Conservation (phyloP, 805 yeast genomes). For the Teunomyces atbi region DNA sequence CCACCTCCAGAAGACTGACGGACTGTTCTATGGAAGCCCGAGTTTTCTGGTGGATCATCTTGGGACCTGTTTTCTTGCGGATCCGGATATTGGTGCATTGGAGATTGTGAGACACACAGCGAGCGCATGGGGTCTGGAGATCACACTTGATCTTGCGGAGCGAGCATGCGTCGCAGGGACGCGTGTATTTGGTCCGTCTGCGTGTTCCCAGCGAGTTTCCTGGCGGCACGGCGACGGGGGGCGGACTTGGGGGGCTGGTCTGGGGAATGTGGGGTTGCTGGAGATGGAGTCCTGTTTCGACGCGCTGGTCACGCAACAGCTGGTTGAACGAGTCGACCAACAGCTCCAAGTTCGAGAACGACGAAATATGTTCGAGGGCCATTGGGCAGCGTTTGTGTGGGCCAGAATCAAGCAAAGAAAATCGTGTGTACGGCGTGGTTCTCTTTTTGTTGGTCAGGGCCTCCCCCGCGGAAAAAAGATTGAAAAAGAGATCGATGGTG, state of each 20-base stretch:
- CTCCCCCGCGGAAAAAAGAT: too few species aligned
- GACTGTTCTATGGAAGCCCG: constrained; percentile 11
- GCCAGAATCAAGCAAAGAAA: too few species aligned
- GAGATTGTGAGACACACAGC: constrained; percentile 29
- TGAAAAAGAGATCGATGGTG: too few species aligned
- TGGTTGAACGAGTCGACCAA: constrained; percentile 1
- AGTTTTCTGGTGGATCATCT: constrained; percentile 18
- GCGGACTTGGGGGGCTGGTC: not conserved
- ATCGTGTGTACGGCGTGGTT: too few species aligned
- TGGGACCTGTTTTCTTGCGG: constrained; percentile 39
- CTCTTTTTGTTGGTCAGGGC: too few species aligned
- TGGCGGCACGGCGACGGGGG: not conserved
- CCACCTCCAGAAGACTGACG: constrained; percentile 7
- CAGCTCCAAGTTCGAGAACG: constrained; percentile 3
- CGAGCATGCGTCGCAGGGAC: constrained; percentile 44
- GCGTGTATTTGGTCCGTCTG: constrained; percentile 14
- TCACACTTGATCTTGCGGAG: constrained; percentile 37
- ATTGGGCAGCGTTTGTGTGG: constrained; percentile 22
- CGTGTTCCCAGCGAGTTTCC: not conserved
- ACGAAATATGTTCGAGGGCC: constrained; percentile 1
- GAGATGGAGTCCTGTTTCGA: constrained; percentile 2
- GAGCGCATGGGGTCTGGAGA: constrained; percentile 26
- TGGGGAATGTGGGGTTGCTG: not conserved
- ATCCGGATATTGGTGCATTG: constrained; percentile 34
- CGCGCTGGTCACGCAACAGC: constrained; percentile 2